phyloP scores from a whole-genome alignment of 805 yeast genomes.

The Lachancea cidri region DNA sequence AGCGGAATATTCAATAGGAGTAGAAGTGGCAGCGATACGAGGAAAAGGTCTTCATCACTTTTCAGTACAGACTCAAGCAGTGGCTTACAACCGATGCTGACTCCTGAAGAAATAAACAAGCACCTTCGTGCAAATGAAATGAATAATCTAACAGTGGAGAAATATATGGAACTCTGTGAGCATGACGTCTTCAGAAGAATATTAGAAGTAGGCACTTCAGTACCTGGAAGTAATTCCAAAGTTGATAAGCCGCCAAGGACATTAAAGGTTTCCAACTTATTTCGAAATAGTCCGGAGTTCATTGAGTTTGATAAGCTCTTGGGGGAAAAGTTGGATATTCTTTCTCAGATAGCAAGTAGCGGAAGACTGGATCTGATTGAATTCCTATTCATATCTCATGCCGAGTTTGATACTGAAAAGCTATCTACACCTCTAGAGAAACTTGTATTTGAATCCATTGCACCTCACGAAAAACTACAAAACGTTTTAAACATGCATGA shows the following conservation, averaged over 20 bases:
- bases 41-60: slow-evolving; percentile 28
- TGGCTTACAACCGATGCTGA: slow-evolving; percentile 22
- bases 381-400: slow-evolving; percentile 19
- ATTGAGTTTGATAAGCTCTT: slow-evolving; percentile 25
- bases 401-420: slow-evolving; percentile 10
- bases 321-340: slow-evolving; percentile 18
- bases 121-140: slow-evolving; percentile 25
- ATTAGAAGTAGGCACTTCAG: slow-evolving; percentile 31
- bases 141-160: slow-evolving; percentile 25
- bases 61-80: slow-evolving; percentile 24
- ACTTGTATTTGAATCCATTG: slow-evolving; percentile 19
- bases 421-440: slow-evolving; percentile 16
- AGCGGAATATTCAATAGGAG: slow-evolving; percentile 34
- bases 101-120: slow-evolving; percentile 29
- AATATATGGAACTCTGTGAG: slow-evolving; percentile 30
- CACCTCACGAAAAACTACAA: slow-evolving; percentile 30
- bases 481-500: slow-evolving; percentile 25
- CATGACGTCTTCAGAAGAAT: slow-evolving; percentile 24
- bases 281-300: slow-evolving; percentile 31
- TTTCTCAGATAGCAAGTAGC: slow-evolving; percentile 17
- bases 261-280: slow-evolving; percentile 22
- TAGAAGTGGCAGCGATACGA: slow-evolving; percentile 26
- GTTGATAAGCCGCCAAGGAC: slow-evolving; percentile 10
- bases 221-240: slow-evolving; percentile 9
- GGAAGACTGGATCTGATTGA: slow-evolving; percentile 22